Evolutionary conservation across 208 protist genomes (phyloP), one percentile per base, ranked within the genome.

Genomic region (Porcisia deanei): DNA sequence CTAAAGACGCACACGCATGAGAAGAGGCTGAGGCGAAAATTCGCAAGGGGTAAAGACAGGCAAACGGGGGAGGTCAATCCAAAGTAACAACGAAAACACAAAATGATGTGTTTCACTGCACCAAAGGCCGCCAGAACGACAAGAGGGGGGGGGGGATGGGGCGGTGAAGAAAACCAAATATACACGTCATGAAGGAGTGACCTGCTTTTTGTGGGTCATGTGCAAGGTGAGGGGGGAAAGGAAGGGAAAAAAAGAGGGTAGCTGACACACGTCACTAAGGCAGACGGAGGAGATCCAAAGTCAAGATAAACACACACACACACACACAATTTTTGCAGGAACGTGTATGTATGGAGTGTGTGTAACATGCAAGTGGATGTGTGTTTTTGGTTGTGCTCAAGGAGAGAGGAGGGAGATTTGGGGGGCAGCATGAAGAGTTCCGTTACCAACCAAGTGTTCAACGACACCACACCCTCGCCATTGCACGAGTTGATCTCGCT

Each of bases 1-100:
- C 6, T 71, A 41, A 16, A n/a, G 16, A 65, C 5, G 20, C 70
- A 81, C 63, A 81, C 22, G 71, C 45, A 34, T 43, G 65, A 57
- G 52, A 12, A 52, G 47, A 52, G 47, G 47, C 8, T 12, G 47
- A 52, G 47, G 10, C 1, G 47, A 12, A 12, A 12, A 52, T 52
- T 52, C 8, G 0, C 5, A 12, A 52, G 47, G 47, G 10, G 47
- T 14, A 52, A 52, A 52, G 10, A 52, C 5, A 5, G 47, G 47
- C 47, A 52, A 12, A 52, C 47, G 47, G 10, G 10, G 47, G 10
- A 12, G 10, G 10, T 52, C 47, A 52, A 52, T 52, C 10, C 47
- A 14, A 5, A 12, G 10, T 52, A 52, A 52, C 47, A 52, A 12
- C 47, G 10, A 52, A 52, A 52, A 5, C 10, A 52, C 47, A 14